phyloP scores from a whole-genome alignment of 192 early-diverging fungal species.

The Coemansia sp. region DNA sequence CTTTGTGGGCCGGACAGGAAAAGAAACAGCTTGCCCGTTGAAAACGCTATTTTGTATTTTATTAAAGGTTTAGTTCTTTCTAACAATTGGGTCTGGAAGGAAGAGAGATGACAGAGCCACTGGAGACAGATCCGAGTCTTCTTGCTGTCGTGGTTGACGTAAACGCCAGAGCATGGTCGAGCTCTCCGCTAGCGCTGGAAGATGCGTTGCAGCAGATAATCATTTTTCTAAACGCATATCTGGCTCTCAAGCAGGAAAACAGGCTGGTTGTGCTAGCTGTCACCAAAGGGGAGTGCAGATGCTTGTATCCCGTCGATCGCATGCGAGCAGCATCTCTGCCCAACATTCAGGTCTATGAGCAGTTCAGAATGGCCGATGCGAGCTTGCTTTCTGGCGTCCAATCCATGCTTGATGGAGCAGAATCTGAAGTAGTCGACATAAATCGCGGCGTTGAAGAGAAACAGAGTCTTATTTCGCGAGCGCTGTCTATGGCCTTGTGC shows the following conservation, averaged over 20 bases:
- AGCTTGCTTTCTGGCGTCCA: constrained; percentile 36
- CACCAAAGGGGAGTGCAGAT: constrained; percentile 31
- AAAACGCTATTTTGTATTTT: neutral
- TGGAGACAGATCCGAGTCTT: constrained; percentile 68
- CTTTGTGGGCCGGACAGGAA: neutral
- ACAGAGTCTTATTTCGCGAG: constrained; percentile 44
- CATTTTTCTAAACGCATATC: constrained; percentile 90
- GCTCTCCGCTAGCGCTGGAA: constrained; percentile 61
- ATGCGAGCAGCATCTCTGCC: constrained; percentile 8
- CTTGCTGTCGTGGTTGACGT: constrained; percentile 83
- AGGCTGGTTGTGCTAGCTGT: constrained; percentile 79
- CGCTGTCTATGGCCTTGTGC: constrained; percentile 53
- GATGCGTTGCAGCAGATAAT: constrained; percentile 75
- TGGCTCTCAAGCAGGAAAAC: constrained; percentile 87
- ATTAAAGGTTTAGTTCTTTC: neutral
- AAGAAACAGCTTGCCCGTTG: neutral
- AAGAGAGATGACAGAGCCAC: constrained; percentile 30
- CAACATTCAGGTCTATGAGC: constrained; percentile 53
- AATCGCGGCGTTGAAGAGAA: constrained; percentile 19
- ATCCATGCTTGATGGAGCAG: constrained; percentile 17
- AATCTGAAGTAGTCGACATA: neutral
- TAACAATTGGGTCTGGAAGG: neutral
- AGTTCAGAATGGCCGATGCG: constrained; percentile 48
- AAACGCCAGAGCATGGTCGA: constrained; percentile 76
- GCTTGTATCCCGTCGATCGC: constrained; percentile 38